Evolutionary conservation across 148 eudicot genomes (phyloP).

Genomic region (Vaccinium corymbosum): DNA sequence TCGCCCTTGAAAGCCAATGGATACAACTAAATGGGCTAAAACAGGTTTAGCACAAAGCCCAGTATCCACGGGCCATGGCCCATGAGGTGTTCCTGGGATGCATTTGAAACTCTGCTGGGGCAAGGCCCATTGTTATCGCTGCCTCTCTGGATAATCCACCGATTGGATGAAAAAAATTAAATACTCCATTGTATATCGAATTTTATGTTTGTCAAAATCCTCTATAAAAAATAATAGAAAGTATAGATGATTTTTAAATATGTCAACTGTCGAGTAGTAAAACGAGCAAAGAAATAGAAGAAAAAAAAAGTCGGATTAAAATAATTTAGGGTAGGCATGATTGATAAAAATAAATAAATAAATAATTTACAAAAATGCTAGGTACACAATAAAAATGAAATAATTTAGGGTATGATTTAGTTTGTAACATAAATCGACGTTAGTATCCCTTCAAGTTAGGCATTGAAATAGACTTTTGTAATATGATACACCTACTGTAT

Average conservation of each 20-base stretch:
- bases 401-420: not conserved
- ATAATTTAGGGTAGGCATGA: not conserved
- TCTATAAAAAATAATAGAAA: not conserved
- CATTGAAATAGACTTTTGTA: too few relatives aligned
- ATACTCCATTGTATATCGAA: too few relatives aligned
- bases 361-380: too few relatives aligned
- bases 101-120: not conserved
- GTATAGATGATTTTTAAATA: not conserved
- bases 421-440: not conserved
- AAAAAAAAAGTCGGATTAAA: not conserved
- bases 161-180: too few relatives aligned
- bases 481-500: too few relatives aligned
- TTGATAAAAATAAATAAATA: too few relatives aligned
- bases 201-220: too few relatives aligned
- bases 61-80: not conserved
- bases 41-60: not conserved
- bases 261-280: not conserved
- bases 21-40: not conserved
- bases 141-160: too few relatives aligned
- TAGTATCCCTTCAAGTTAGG: too few relatives aligned
- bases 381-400: too few relatives aligned
- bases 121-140: not conserved
- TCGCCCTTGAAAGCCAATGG: too few relatives aligned
- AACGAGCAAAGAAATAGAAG: not conserved
- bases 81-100: not conserved